These are phyloP conservation scores for Pseudofabraea citricarpa DNA, from an alignment of 2,329 filamentous ascomycete species.

Conservation along the genomic window DNA sequence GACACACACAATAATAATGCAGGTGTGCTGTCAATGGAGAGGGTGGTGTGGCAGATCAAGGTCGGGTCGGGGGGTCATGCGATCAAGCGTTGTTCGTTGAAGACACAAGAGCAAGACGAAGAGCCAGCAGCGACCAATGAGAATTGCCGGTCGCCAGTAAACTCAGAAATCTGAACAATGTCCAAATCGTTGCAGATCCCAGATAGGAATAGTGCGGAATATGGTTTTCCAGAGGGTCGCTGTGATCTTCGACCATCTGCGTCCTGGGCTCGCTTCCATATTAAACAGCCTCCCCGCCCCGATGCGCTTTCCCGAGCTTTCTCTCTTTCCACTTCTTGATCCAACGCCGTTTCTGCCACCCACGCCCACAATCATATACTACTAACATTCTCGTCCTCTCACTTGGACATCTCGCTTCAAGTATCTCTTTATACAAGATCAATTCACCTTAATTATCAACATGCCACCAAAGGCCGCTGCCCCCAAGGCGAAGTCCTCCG, in stretches of 20 bases:
- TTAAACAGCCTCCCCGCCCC: conserved; percentile 9
- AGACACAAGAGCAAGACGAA: too few species aligned
- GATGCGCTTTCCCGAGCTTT: conserved; percentile 2
- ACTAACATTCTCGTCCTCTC: neutral
- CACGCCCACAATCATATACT: too few species aligned
- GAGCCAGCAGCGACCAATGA: conserved; percentile 3
- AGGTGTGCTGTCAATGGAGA: neutral
- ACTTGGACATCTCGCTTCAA: neutral
- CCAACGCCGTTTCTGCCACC: neutral
- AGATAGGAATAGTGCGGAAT: neutral
- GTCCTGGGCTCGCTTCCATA: conserved; percentile 8
- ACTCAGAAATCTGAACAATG: conserved; percentile 4
- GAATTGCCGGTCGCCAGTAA: neutral
- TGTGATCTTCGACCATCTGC: too few species aligned
- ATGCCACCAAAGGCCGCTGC: conserved; percentile 60
- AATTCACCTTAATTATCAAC: conserved; percentile 39
- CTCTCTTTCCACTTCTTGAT: neutral
- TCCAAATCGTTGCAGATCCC: too few species aligned
- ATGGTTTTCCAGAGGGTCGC: too few species aligned
- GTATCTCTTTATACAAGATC: neutral
- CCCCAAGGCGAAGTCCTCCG: conserved; percentile 51
- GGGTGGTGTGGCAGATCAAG: conserved; percentile 1
- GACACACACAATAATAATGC: neutral
- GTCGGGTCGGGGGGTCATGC: neutral
- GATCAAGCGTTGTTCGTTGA: neutral